These are phyloP conservation scores for Cercospora sp. DNA, from an alignment of 2,329 filamentous ascomycete species.

Conservation along the genomic window DNA sequence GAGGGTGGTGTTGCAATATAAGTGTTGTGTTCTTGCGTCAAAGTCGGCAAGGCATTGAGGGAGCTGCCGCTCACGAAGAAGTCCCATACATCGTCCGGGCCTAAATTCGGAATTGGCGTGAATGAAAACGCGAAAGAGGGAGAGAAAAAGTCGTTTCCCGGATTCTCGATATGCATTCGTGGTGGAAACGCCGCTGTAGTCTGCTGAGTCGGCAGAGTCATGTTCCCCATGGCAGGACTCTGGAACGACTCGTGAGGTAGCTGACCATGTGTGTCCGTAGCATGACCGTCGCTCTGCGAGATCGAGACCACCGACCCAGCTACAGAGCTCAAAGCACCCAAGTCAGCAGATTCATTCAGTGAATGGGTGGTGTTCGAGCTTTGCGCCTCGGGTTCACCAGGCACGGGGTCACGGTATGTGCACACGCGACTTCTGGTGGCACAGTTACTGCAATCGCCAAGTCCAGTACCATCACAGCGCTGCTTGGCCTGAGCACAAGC, in stretches of 20 bases:
- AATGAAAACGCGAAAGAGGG: not conserved
- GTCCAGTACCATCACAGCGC: not conserved
- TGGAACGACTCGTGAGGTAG: rapidly evolving
- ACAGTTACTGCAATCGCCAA: not conserved
- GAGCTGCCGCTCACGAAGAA: not conserved
- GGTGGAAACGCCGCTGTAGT: not conserved
- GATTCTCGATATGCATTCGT: not conserved
- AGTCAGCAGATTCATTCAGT: not conserved
- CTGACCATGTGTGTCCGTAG: not conserved
- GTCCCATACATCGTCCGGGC: not conserved
- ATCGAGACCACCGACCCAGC: not conserved
- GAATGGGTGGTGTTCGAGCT: not conserved
- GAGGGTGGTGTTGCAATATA: not conserved
- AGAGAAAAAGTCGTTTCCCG: not conserved
- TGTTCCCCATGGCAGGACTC: not conserved
- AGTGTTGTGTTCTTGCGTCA: not conserved
- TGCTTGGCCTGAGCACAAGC: not conserved
- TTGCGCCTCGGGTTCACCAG: not conserved
- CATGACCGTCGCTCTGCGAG: not conserved
- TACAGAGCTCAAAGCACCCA: not conserved
- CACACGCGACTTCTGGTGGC: not conserved
- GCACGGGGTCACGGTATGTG: not conserved
- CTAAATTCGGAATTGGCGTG: not conserved
- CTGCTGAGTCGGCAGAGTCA: not conserved
- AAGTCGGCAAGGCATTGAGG: not conserved